A percentile compares a stretch with the other conserved stretches of the same genome.
phyloP scores from a whole-genome alignment of 2,329 filamentous ascomycete genomes.

The Coniochaeta sp. region DNA sequence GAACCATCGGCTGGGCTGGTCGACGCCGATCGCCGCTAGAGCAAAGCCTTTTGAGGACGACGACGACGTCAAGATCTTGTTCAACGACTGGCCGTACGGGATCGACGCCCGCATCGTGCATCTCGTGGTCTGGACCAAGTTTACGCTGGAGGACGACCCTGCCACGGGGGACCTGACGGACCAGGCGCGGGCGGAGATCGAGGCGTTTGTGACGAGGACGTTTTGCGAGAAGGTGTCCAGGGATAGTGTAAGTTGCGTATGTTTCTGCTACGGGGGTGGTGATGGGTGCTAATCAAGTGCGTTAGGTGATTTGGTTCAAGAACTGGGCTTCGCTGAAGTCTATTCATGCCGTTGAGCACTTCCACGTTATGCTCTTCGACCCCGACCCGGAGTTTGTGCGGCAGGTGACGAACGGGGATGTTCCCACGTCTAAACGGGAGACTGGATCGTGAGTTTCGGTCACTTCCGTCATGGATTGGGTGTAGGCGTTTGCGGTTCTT shows the following conservation, averaged over 20 bases:
- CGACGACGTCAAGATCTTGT: constrained; percentile 64
- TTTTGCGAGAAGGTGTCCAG: constrained; percentile 50
- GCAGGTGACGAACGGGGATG: constrained; percentile 66
- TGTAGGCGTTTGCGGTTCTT: neutral
- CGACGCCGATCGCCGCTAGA: constrained; percentile 26
- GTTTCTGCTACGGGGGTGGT: neutral
- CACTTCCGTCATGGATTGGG: neutral
- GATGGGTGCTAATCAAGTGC: constrained; percentile 6
- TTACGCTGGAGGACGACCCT: constrained; percentile 63
- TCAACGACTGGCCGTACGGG: constrained; percentile 94
- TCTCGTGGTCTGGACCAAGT: constrained; percentile 90
- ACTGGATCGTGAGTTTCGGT: neutral
- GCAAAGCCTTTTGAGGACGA: constrained; percentile 34
- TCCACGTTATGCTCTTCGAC: constrained; percentile 85
- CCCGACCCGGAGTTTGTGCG: constrained; percentile 63
- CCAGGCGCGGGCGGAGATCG: constrained; percentile 55
- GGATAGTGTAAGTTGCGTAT: constrained; percentile 40
- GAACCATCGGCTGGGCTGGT: constrained; percentile 63
- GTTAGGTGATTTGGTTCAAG: constrained; percentile 64
- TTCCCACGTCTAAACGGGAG: constrained; percentile 50
- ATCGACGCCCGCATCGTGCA: constrained; percentile 73
- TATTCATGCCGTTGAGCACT: constrained; percentile 82
- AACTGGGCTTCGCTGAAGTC: constrained; percentile 86
- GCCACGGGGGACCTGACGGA: constrained; percentile 60
- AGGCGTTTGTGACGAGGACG: constrained; percentile 59